Evolutionary conservation across 2,329 filamentous ascomycete species (phyloP).

Genomic region (Blastomyces emzantsi): DNA sequence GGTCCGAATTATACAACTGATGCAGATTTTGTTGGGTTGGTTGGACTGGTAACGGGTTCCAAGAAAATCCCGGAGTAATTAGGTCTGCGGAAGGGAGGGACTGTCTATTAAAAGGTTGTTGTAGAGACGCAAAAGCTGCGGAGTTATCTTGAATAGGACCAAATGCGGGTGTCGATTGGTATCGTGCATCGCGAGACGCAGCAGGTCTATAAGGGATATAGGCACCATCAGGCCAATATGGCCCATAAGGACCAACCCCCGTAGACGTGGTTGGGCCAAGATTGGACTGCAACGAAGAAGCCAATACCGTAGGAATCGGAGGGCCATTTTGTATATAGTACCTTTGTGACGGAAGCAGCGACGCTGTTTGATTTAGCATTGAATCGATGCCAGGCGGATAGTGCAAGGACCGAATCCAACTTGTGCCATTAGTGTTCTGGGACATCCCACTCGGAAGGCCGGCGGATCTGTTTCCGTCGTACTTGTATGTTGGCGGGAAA

Average conservation of each 20-base stretch:
- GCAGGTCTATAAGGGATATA: slow-evolving; percentile 53
- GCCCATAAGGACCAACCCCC: slow-evolving; percentile 49
- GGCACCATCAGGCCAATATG: slow-evolving; percentile 56
- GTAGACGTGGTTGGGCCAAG: slow-evolving; percentile 51
- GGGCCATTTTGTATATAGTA: slow-evolving; percentile 40
- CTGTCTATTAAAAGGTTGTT: slow-evolving; percentile 23
- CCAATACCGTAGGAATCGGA: slow-evolving; percentile 50
- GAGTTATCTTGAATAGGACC: slow-evolving; percentile 20
- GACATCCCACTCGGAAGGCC: slow-evolving; percentile 19
- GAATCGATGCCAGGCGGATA: slow-evolving; percentile 50
- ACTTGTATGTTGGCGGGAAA: slow-evolving; percentile 34
- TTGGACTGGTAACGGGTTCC: slow-evolving; percentile 25
- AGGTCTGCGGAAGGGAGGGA: slow-evolving; percentile 22
- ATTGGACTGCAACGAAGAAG: slow-evolving; percentile 44
- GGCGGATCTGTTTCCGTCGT: slow-evolving; percentile 22
- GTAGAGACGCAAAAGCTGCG: slow-evolving; percentile 25
- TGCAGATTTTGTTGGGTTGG: slow-evolving; percentile 10
- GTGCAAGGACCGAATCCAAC: slow-evolving; percentile 38
- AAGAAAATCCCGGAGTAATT: slow-evolving; percentile 24
- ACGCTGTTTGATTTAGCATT: slow-evolving; percentile 49
- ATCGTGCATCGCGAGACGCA: slow-evolving; percentile 46
- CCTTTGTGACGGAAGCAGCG: slow-evolving; percentile 32
- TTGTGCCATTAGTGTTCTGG: slow-evolving; percentile 29
- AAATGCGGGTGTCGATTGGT: slow-evolving; percentile 17
- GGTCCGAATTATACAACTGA: slow-evolving; percentile 22